A percentile compares a stretch with the other conserved stretches of the same genome.
These are phyloP conservation scores for Pyrenophora teres DNA, from an alignment of 2,329 filamentous ascomycete genomes.

Conservation along the genomic window DNA sequence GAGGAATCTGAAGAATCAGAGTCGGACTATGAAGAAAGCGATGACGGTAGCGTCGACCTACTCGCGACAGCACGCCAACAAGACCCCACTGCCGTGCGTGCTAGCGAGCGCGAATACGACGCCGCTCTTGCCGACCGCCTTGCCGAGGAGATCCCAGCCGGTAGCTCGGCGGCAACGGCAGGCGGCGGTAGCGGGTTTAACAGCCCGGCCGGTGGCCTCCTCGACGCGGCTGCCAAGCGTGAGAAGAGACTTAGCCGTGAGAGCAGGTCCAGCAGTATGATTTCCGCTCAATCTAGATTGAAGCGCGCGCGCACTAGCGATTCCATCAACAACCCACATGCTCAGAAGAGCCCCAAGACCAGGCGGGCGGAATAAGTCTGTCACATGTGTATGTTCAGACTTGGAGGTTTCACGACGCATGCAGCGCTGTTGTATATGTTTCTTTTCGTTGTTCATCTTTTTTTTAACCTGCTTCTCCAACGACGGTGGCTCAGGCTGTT, in stretches of 20 bases:
- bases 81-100: slow-evolving; percentile 49
- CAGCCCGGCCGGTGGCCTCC: slow-evolving; percentile 37
- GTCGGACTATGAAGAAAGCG: slow-evolving; percentile 38
- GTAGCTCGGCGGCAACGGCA: slow-evolving; percentile 55
- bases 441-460: too few relatives aligned
- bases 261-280: slow-evolving; percentile 21
- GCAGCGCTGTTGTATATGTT: too few relatives aligned
- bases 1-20: slow-evolving; percentile 10
- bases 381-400: too few relatives aligned
- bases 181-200: slow-evolving; percentile 56
- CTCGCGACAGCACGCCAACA: slow-evolving; percentile 52
- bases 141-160: slow-evolving; percentile 55
- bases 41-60: slow-evolving; percentile 50
- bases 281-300: slow-evolving; percentile 15
- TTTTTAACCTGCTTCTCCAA: too few relatives aligned
- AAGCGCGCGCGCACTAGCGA: slow-evolving; percentile 28
- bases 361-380: neutral
- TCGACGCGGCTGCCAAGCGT: neutral
- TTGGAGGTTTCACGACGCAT: too few relatives aligned
- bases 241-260: neutral
- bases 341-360: slow-evolving; percentile 9
- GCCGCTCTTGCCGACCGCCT: slow-evolving; percentile 53
- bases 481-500: too few relatives aligned
- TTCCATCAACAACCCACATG: neutral
- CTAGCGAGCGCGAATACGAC: slow-evolving; percentile 54